phyloP scores from a whole-genome alignment of 805 yeast species.

The Jamesozyma jinghongensis region DNA sequence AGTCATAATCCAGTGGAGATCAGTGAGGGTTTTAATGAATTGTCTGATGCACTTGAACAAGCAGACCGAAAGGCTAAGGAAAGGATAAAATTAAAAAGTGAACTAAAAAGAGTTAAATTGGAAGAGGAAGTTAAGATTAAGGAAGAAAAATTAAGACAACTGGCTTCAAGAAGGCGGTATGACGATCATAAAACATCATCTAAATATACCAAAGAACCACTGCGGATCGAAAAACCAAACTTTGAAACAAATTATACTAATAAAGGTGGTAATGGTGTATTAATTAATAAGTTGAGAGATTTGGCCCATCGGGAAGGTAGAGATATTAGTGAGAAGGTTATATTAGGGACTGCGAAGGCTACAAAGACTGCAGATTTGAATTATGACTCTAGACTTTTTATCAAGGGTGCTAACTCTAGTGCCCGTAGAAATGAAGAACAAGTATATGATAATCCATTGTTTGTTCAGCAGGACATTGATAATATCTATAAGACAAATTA shows the following conservation, averaged over 20 bases:
- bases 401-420: slow-evolving; percentile 35
- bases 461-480: slow-evolving; percentile 43
- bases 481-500: slow-evolving; percentile 40
- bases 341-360: slow-evolving; percentile 40
- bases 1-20: slow-evolving; percentile 32
- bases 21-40: slow-evolving; percentile 48
- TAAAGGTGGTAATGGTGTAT: background rate
- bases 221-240: slow-evolving; percentile 1
- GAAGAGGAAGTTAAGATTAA: slow-evolving; percentile 41
- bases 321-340: slow-evolving; percentile 49
- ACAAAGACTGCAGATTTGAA: slow-evolving; percentile 33
- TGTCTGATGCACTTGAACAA: slow-evolving; percentile 61
- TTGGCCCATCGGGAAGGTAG: slow-evolving; percentile 39
- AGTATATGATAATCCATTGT: slow-evolving; percentile 51
- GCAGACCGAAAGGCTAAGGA: slow-evolving; percentile 58
- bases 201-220: background rate
- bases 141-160: slow-evolving; percentile 41
- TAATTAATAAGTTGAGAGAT: slow-evolving; percentile 34
- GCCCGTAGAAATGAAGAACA: slow-evolving; percentile 36
- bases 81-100: slow-evolving; percentile 43
- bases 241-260: background rate
- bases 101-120: slow-evolving; percentile 39
- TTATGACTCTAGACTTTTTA: slow-evolving; percentile 52
- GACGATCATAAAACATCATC: background rate
- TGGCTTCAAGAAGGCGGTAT: slow-evolving; percentile 34